phyloP scores from a whole-genome alignment of 192 early-diverging fungal genomes.

The Polychytrium aggregatum region DNA sequence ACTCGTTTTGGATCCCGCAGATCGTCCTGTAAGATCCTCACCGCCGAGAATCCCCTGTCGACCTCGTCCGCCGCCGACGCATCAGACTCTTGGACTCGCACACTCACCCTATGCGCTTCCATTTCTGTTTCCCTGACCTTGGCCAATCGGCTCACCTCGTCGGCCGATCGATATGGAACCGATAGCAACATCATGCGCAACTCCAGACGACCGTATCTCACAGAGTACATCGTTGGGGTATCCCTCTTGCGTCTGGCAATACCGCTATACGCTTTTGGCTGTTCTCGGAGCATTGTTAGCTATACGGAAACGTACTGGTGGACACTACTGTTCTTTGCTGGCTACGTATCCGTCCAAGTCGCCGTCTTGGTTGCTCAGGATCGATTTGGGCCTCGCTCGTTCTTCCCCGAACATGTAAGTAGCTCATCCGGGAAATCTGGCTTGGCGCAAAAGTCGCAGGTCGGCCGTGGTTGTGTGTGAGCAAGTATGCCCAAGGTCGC shows the following conservation, averaged over 20 bases:
- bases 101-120: too few relatives aligned
- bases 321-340: constrained; percentile 31
- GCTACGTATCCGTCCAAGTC: constrained; percentile 49
- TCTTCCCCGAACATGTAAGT: constrained; percentile 53
- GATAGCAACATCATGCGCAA: constrained; percentile 57
- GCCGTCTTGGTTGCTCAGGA: constrained; percentile 53
- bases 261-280: constrained; percentile 52
- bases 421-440: too few relatives aligned
- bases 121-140: too few relatives aligned
- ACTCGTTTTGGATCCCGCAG: constrained; percentile 77
- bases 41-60: not conserved
- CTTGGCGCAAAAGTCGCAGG: too few relatives aligned
- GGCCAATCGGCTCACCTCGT: too few relatives aligned
- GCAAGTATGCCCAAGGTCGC: too few relatives aligned
- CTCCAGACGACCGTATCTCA: constrained; percentile 42
- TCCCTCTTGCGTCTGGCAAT: constrained; percentile 39
- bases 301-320: constrained; percentile 34
- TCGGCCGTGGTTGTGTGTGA: too few relatives aligned
- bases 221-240: constrained; percentile 48
- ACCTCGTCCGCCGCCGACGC: too few relatives aligned
- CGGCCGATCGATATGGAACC: too few relatives aligned
- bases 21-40: constrained; percentile 30
- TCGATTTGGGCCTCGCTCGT: constrained; percentile 56
- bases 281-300: constrained; percentile 43
- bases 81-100: too few relatives aligned